Base-by-base conservation (phyloP, 441 rosid species). In the Capsella rubella region DNA sequence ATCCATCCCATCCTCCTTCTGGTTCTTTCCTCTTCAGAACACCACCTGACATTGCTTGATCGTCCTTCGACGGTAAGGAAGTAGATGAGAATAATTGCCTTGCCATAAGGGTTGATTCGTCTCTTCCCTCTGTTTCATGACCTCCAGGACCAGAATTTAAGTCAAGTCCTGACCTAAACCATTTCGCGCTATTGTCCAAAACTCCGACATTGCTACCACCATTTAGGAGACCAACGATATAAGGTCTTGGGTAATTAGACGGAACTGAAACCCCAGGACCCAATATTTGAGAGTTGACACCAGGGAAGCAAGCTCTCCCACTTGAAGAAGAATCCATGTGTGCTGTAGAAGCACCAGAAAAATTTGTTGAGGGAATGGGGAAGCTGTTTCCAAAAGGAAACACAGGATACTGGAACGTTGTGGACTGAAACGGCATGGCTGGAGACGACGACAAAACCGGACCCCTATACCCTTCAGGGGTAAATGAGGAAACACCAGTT, bases 1-100 rank as follows among this genome's bases (percentile, higher is more conserved):
- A 85, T 43, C 84, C 87, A 77, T 89, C 91, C 90, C 90, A 84
- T 47, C 94, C 94, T n/a, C 91, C 94, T 6, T 87, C 94, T 3
- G 91, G 91, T 61, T 89, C 94, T 67, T 85, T 89, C 78, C 90
- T 89, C 85, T 82, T 89, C 31, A 82, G 83, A 67, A 77, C 45
- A n/a, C 89, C 83, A 60, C 89, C 83, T 15, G 84, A 53, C 68
- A 82, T 59, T 72, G 89, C 79, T 80, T 84, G 90, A 42, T 86
- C 93, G 37, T 86, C 89, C 13, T 78, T 62, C 62, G 81, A 64
- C 14, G 82, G 79, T 75, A 82, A 86, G 2, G 85, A 72, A 65
- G 75, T 58, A 9, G 81, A 43, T 11, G 85, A 79, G 4, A 88
- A 50, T 12, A 81, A 51, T 54, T 79, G 87, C 66, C 87, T 81